Conservation (phyloP, 805 yeast species). For the Yarrowia sp. region DNA sequence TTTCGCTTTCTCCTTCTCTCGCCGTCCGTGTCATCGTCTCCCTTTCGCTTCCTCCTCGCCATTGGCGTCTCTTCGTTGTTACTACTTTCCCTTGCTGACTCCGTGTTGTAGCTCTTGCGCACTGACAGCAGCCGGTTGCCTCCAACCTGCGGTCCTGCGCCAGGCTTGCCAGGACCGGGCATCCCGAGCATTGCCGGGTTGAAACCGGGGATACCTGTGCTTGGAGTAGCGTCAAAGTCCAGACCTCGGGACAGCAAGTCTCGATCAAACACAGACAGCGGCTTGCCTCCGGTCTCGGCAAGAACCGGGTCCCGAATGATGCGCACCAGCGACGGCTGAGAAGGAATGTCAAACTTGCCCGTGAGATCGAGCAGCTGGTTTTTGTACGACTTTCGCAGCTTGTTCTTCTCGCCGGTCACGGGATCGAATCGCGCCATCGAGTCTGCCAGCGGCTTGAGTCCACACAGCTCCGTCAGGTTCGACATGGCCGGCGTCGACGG, state of each 20-base stretch:
- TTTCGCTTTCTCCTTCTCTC: slow-evolving; percentile 29
- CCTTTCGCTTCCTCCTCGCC: slow-evolving; percentile 26
- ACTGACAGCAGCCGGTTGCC: slow-evolving; percentile 30
- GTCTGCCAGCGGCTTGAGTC: slow-evolving; percentile 68
- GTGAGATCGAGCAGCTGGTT: slow-evolving; percentile 88
- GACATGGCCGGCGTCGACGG: slow-evolving; percentile 62
- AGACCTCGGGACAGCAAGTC: slow-evolving; percentile 59
- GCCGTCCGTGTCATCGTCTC: slow-evolving; percentile 27
- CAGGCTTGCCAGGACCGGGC: slow-evolving; percentile 31
- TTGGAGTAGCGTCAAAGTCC: slow-evolving; percentile 67
- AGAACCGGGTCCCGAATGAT: slow-evolving; percentile 42
- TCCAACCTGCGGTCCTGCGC: slow-evolving; percentile 8
- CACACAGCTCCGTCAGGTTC: slow-evolving; percentile 73
- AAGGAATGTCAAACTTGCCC: slow-evolving; percentile 57
- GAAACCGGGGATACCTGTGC: slow-evolving; percentile 79
- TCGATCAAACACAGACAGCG: slow-evolving; percentile 58
- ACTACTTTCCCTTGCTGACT: slow-evolving; percentile 33
- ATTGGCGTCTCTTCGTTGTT: slow-evolving; percentile 34
- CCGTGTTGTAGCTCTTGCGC: slow-evolving; percentile 22
- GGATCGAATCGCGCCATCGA: slow-evolving; percentile 87
- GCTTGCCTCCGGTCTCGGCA: slow-evolving; percentile 51
- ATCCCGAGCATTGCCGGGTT: slow-evolving; percentile 61
- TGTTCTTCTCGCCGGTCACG: slow-evolving; percentile 90
- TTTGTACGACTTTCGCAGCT: slow-evolving; percentile 91
- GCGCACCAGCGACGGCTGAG: slow-evolving; percentile 41